Conservation (phyloP, 331 rosid species). For the Quercus phellos region DNA sequence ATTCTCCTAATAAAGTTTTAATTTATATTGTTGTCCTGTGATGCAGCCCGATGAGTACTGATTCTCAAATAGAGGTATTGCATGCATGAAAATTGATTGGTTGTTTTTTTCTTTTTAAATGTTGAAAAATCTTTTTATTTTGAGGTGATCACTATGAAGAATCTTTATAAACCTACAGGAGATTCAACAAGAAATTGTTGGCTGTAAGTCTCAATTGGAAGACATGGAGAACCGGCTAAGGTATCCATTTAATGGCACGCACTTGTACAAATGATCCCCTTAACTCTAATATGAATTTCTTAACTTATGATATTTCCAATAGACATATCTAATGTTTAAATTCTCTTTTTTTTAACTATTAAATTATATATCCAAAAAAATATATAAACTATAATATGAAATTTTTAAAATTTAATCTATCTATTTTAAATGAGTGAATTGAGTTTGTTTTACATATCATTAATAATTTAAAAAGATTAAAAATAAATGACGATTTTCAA, state of each 20-base stretch:
- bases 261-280: not conserved
- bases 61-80: conserved; percentile 19
- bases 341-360: too few species aligned
- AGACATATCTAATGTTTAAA: too few species aligned
- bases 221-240: conserved; percentile 5
- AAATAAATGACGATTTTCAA: too few species aligned
- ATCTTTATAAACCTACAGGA: conserved; percentile 3
- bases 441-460: too few species aligned
- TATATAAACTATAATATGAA: too few species aligned
- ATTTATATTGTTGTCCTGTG: not conserved
- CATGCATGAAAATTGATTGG: not conserved
- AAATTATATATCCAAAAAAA: too few species aligned
- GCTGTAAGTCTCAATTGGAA: conserved; percentile 16
- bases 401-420: too few species aligned
- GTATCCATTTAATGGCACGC: not conserved
- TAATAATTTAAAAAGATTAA: too few species aligned
- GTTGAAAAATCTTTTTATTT: not conserved
- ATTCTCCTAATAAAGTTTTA: not conserved
- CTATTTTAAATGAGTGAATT: too few species aligned
- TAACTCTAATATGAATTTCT: too few species aligned
- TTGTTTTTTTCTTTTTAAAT: not conserved
- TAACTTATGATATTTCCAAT: too few species aligned
- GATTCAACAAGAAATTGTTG: conserved; percentile 21
- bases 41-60: conserved; percentile 11
- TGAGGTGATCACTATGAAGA: not conserved